Percentiles rank a stretch among this genome's conserved stretches.
These are phyloP conservation scores for Drechslerella coelobrocha DNA, from an alignment of 2,329 filamentous ascomycete genomes.

Conservation along the genomic window DNA sequence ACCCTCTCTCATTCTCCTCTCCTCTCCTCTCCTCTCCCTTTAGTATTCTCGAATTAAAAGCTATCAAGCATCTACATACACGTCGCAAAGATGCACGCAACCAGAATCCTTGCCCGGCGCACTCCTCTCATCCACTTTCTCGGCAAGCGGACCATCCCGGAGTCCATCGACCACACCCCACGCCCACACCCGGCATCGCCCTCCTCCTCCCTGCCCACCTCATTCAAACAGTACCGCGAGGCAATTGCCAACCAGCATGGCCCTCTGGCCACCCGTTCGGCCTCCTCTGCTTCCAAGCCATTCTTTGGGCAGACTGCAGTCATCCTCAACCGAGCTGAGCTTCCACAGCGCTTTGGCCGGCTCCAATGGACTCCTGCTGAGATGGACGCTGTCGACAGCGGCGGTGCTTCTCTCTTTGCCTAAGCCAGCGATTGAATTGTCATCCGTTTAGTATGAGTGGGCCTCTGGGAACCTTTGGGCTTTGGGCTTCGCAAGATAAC, in stretches of 20 bases:
- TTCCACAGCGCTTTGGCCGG: constrained; percentile 82
- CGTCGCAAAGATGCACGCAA: constrained; percentile 63
- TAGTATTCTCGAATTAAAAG: not conserved
- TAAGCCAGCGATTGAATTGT: constrained; percentile 57
- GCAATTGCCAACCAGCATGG: constrained; percentile 76
- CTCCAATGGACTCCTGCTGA: constrained; percentile 76
- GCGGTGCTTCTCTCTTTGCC: constrained; percentile 74
- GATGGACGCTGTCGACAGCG: constrained; percentile 95
- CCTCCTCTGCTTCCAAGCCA: constrained; percentile 58
- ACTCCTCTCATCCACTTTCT: constrained; percentile 69
- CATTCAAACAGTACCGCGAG: constrained; percentile 78
- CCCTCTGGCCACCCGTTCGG: constrained; percentile 70
- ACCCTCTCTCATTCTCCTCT: not conserved
- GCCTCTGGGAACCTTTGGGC: not conserved
- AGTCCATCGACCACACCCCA: constrained; percentile 74
- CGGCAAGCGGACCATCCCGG: constrained; percentile 69
- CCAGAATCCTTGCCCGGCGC: constrained; percentile 67
- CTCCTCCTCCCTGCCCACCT: constrained; percentile 69
- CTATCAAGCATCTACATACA: not conserved
- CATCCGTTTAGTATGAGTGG: not conserved
- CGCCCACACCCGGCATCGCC: constrained; percentile 76
- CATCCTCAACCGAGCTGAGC: constrained; percentile 80
- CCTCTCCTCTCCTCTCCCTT: not conserved
- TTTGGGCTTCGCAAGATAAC: not conserved
- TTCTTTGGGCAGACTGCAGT: constrained; percentile 62